Evolutionary conservation across 2,329 filamentous ascomycete genomes (phyloP).

Genomic region (Shiraia sp.): DNA sequence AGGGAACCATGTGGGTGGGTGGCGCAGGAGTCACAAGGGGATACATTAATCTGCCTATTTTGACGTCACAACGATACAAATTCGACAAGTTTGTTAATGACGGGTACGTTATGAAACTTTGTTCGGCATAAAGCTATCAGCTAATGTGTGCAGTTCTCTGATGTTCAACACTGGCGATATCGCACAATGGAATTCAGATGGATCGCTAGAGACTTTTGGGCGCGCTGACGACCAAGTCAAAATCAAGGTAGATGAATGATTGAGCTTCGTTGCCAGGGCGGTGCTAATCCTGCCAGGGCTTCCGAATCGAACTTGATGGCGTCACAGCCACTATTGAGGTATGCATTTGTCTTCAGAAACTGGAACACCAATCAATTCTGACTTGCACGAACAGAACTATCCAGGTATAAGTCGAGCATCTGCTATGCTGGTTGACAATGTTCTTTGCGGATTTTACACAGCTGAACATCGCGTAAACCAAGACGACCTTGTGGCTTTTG

Average conservation of each 20-base stretch:
- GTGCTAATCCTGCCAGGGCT: slow-evolving; percentile 48
- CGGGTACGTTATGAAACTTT: slow-evolving; percentile 45
- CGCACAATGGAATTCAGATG: slow-evolving; percentile 58
- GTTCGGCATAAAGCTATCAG: not conserved
- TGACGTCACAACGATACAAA: slow-evolving; percentile 57
- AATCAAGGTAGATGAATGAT: slow-evolving; percentile 49
- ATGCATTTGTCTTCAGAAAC: not conserved
- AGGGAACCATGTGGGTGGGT: slow-evolving; percentile 62
- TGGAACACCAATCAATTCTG: not conserved
- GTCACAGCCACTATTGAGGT: slow-evolving; percentile 48
- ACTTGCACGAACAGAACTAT: slow-evolving; percentile 34
- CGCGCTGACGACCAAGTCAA: slow-evolving; percentile 66
- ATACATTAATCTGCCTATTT: slow-evolving; percentile 58
- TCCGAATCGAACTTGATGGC: slow-evolving; percentile 64
- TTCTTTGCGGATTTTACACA: slow-evolving; percentile 58
- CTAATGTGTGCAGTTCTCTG: slow-evolving; percentile 26
- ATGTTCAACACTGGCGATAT: slow-evolving; percentile 68
- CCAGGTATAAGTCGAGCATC: slow-evolving; percentile 54
- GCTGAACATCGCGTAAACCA: slow-evolving; percentile 36
- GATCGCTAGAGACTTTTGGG: slow-evolving; percentile 59
- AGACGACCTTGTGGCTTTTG: slow-evolving; percentile 45
- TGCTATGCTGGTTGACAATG: slow-evolving; percentile 52
- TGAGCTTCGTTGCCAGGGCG: not conserved
- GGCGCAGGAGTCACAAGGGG: slow-evolving; percentile 60
- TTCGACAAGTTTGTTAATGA: slow-evolving; percentile 57